Conservation (phyloP, 768 basidiomycete genomes). For the Galerina sulciceps region DNA sequence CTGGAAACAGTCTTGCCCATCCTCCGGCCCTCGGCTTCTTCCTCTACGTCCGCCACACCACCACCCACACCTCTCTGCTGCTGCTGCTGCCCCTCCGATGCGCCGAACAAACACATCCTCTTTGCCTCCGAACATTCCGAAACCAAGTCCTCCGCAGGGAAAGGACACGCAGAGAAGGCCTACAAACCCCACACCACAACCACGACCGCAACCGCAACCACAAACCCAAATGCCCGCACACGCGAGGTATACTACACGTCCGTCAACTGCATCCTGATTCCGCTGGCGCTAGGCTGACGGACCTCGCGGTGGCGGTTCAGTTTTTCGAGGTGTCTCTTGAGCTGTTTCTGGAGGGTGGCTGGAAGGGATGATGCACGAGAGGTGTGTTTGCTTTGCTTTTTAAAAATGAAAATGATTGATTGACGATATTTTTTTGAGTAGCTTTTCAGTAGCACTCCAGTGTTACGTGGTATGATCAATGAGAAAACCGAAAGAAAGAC, state of each 20-base stretch:
- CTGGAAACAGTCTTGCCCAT: constrained; percentile 84
- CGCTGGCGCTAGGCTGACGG: constrained; percentile 67
- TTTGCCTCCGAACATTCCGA: constrained; percentile 46
- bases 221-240: constrained; percentile 76
- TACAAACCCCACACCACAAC: no score
- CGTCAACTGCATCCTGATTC: constrained; percentile 94
- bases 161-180: constrained; percentile 45
- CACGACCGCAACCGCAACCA: no score
- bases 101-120: constrained; percentile 50
- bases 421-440: constrained; percentile 7
- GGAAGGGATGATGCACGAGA: constrained; percentile 62
- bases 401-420: background rate
- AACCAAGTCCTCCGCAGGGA: constrained; percentile 28
- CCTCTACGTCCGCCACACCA: constrained; percentile 38
- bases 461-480: constrained; percentile 44
- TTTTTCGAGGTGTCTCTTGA: constrained; percentile 93
- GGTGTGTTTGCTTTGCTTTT: constrained; percentile 45
- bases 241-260: constrained; percentile 88
- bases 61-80: constrained; percentile 31
- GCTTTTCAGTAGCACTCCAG: constrained; percentile 48
- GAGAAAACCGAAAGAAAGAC: constrained; percentile 24
- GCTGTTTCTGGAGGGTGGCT: constrained; percentile 72
- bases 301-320: constrained; percentile 74
- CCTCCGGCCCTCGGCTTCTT: constrained; percentile 54
- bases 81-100: constrained; percentile 10